Percentiles rank a stretch among this genome's conserved stretches.
These are phyloP conservation scores for Tetragonia tetragonoides DNA, from an alignment of 148 eudicot genomes.

Conservation along the genomic window DNA sequence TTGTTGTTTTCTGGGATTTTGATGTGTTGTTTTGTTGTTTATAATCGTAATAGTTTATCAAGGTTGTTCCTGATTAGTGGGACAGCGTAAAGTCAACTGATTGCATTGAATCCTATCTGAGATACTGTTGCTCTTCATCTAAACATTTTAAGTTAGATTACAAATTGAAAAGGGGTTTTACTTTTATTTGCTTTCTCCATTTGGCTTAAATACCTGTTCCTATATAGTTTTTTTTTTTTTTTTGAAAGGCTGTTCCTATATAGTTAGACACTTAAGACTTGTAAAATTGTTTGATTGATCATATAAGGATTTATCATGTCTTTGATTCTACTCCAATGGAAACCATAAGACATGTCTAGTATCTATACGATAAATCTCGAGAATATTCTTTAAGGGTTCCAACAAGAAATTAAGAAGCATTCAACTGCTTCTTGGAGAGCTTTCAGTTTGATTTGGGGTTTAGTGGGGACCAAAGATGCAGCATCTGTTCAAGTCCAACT, in stretches of 20 bases:
- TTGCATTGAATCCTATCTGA: background rate
- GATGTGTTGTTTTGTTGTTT: background rate
- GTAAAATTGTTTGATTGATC: background rate
- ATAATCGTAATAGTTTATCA: background rate
- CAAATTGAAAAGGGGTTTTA: background rate
- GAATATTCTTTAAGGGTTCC: background rate
- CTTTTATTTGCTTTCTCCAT: background rate
- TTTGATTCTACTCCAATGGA: background rate
- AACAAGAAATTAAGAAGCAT: background rate
- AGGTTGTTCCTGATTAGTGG: background rate
- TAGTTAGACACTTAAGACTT: too few species aligned
- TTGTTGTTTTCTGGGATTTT: background rate
- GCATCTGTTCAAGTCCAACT: background rate
- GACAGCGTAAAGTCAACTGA: background rate
- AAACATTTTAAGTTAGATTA: background rate
- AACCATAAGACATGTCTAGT: background rate
- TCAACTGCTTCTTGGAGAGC: background rate
- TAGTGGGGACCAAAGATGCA: background rate
- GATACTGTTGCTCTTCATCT: background rate
- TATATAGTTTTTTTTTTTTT: too few species aligned
- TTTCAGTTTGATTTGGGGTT: background rate
- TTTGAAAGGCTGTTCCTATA: too few species aligned
- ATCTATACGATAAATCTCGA: background rate
- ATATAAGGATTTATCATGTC: background rate
- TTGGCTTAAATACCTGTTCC: background rate